These are phyloP conservation scores for Trametes punicea DNA, from an alignment of 768 basidiomycete species.

Conservation along the genomic window DNA sequence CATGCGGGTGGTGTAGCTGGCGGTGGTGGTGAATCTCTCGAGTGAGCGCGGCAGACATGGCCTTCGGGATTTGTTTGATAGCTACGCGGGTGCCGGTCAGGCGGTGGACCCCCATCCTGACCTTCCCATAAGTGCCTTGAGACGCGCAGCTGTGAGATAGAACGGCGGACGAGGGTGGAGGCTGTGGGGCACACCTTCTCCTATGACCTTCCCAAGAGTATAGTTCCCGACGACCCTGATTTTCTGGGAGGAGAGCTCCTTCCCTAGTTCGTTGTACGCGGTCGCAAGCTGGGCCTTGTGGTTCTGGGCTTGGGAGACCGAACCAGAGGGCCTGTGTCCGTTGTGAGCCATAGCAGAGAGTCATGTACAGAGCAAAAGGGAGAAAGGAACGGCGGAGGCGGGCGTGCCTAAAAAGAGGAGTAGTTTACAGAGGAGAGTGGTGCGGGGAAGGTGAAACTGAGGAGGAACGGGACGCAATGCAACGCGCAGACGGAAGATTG, in stretches of 20 bases:
- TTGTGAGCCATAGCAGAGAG: slow-evolving; percentile 25
- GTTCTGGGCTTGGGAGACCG: slow-evolving; percentile 43
- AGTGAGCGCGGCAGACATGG: slow-evolving; percentile 85
- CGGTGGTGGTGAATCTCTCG: slow-evolving; percentile 99
- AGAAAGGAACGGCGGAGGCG: slow-evolving; percentile 24
- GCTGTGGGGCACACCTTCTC: slow-evolving; percentile 68
- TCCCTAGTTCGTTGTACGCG: slow-evolving; percentile 96
- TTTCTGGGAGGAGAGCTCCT: slow-evolving; percentile 88
- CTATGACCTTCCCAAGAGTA: slow-evolving; percentile 89
- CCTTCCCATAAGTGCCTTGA: slow-evolving; percentile 87
- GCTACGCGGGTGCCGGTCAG: slow-evolving; percentile 90
- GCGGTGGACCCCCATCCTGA: slow-evolving; percentile 91
- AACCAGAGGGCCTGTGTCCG: slow-evolving; percentile 30
- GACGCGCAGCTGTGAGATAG: neutral
- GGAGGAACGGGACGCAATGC: neutral
- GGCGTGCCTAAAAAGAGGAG: neutral
- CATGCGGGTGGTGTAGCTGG: slow-evolving; percentile 90
- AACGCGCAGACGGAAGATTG: neutral
- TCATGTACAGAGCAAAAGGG: slow-evolving; percentile 25
- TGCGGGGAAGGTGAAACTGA: slow-evolving; percentile 1
- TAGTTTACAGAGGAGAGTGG: slow-evolving; percentile 10
- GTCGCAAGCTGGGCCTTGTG: slow-evolving; percentile 87
- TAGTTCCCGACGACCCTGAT: slow-evolving; percentile 93
- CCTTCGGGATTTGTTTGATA: slow-evolving; percentile 97
- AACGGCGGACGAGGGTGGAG: neutral